A percentile compares a stretch with the other conserved stretches of the same genome.
These are phyloP conservation scores for Lactarius pseudohatsudake DNA, from an alignment of 768 basidiomycete species.

Conservation along the genomic window DNA sequence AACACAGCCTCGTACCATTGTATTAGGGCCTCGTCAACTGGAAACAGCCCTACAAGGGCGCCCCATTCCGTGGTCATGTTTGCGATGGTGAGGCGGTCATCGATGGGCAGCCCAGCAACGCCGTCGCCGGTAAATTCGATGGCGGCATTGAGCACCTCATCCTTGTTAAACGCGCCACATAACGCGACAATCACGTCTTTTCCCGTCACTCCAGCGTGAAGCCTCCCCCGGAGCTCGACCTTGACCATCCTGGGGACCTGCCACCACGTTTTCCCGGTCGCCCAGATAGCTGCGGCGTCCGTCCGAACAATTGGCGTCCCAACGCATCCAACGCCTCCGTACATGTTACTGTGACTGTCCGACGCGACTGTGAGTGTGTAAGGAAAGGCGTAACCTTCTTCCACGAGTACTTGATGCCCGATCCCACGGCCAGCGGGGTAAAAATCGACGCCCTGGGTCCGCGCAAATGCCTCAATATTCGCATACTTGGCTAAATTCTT, in stretches of 20 bases:
- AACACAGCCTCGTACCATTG: constrained; percentile 83
- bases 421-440: constrained; percentile 98
- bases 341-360: constrained; percentile 98
- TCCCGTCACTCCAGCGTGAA: constrained; percentile 89
- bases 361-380: constrained; percentile 93
- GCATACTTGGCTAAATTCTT: constrained; percentile 94
- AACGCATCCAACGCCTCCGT: constrained; percentile 95
- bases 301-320: constrained; percentile 98
- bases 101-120: constrained; percentile 70
- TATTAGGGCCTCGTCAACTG: constrained; percentile 78
- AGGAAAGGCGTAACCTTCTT: constrained; percentile 98
- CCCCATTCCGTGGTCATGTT: constrained; percentile 99
- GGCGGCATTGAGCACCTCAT: constrained; percentile 95
- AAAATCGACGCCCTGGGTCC: constrained; percentile 84
- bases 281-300: constrained; percentile 94
- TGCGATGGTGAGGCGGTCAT: constrained; percentile 94
- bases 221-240: constrained; percentile 81
- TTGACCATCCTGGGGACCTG: constrained; percentile 96
- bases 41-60: constrained; percentile 93
- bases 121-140: constrained; percentile 96
- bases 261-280: constrained; percentile 99
- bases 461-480: constrained; percentile 87
- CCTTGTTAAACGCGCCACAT: constrained; percentile 92
- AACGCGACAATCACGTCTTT: constrained; percentile 98
- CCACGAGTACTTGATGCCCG: constrained; percentile 95